Conservation (phyloP, 768 basidiomycete genomes). For the Kwoniella botswanensis region DNA sequence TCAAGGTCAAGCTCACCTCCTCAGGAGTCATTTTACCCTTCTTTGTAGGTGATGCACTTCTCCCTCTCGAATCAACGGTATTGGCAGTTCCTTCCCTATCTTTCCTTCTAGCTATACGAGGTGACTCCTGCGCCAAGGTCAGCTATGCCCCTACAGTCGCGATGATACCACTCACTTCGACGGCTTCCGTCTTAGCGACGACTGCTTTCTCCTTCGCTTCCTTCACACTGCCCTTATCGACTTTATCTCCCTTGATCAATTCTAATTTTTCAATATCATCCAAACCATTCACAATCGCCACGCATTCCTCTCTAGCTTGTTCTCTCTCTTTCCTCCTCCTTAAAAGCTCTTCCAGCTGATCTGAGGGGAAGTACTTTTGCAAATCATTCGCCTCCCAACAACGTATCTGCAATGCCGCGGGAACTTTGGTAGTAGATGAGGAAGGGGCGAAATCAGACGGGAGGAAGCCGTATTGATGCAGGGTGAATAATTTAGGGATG, state of each 20-base stretch:
- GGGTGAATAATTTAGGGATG: conserved; percentile 39
- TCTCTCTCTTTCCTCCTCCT: conserved; percentile 28
- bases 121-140: conserved; percentile 21
- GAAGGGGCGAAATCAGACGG: conserved; percentile 39
- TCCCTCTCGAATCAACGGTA: conserved; percentile 37
- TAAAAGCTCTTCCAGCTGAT: conserved; percentile 21
- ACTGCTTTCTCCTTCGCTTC: conserved; percentile 8
- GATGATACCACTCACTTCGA: conserved; percentile 8
- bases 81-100: conserved; percentile 47
- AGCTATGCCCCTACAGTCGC: background rate
- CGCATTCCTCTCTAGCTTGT: conserved; percentile 33
- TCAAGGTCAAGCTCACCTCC: conserved; percentile 35
- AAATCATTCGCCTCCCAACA: conserved; percentile 48
- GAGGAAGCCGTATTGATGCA: conserved; percentile 41
- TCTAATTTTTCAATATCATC: conserved; percentile 45
- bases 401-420: conserved; percentile 40
- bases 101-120: conserved; percentile 20
- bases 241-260: conserved; percentile 45
- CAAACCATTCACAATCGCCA: conserved; percentile 36
- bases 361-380: conserved; percentile 28
- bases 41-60: conserved; percentile 47
- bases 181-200: conserved; percentile 13
- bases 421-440: conserved; percentile 32
- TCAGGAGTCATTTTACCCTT: conserved; percentile 45
- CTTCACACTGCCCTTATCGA: conserved; percentile 23